Evolutionary conservation across 352 stramenopile genomes (phyloP), one percentile per base, ranked within the genome.

Genomic region (Phytophthora meadii): DNA sequence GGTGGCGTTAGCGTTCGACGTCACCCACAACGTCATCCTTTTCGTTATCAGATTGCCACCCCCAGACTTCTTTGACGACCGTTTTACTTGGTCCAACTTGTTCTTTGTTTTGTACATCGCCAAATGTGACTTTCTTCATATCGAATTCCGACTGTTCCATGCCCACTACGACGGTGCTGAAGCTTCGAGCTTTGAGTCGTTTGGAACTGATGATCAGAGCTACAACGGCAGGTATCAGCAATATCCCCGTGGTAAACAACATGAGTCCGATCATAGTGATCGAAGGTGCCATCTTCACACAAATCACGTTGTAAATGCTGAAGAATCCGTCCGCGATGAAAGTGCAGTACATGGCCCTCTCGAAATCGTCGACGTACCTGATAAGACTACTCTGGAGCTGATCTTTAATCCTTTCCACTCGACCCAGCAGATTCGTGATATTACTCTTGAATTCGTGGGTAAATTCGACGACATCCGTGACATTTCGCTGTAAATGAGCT

Each of bases 201-300:
- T 87, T 86, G 54, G 69, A 50, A 11, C 68, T 74, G 50, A 90
- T 82, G 66, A 89, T 87, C 44, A 91, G 74, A 52, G 70, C 81
- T 11, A 89, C 63, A 32, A 79, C 86, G 40, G 89, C 71, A 1
- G 80, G 82, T 52, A 91, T 71, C 46, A 89, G 65, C 54, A 89
- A 77, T 22, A 89, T 54, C 5, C 76, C 80, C 5, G 69, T 69
- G 12, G 82, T 60, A 49, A 89, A 77, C n/a, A 89, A 57, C 77
- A 85, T 83, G 61, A 91, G 63, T 37, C 79, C 76, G 41, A 91
- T 82, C 82, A 91, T 89, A 2, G 74, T 82, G 44, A 91, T 74
- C 17, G 79, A 68, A 36, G 82, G 79, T 47, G 82, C 76, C 51
- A 90, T 70, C 14, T 85, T 53, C 8, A 70, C 67, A 30, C 82